Conservation (phyloP, 2,329 filamentous ascomycete species). For the Alternaria hordeiaustralica region DNA sequence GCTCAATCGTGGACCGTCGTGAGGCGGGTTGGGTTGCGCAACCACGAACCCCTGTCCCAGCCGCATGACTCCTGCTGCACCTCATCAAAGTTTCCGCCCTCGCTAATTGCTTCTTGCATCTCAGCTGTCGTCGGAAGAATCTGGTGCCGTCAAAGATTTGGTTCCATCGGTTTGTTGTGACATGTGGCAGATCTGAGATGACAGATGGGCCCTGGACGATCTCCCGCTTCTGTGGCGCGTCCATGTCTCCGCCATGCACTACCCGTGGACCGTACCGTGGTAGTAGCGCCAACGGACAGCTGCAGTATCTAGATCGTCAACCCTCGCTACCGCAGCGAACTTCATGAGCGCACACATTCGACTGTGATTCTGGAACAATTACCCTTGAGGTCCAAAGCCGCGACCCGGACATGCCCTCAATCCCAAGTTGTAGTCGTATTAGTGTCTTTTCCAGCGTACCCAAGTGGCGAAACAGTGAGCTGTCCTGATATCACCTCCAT, state of each 20-base stretch:
- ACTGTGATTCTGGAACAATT: neutral
- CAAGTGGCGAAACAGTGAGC: neutral
- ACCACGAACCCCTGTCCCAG: constrained; percentile 2
- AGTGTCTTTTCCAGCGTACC: neutral
- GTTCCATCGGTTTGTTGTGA: neutral
- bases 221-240: constrained; percentile 2
- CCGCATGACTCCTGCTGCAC: constrained; percentile 6
- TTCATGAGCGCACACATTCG: neutral
- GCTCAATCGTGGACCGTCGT: neutral
- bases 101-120: neutral
- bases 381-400: neutral
- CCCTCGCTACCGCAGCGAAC: neutral
- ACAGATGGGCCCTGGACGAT: constrained; percentile 4
- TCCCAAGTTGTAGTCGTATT: neutral
- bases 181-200: neutral
- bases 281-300: neutral
- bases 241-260: neutral
- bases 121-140: neutral
- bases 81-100: neutral
- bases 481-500: neutral
- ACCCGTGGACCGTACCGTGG: constrained; percentile 1
- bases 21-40: neutral
- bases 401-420: neutral
- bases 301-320: neutral
- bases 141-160: neutral